Evolutionary conservation across 495 filamentous ascomycete genomes (phyloP).

Genomic region (Aspergillus panamensis): DNA sequence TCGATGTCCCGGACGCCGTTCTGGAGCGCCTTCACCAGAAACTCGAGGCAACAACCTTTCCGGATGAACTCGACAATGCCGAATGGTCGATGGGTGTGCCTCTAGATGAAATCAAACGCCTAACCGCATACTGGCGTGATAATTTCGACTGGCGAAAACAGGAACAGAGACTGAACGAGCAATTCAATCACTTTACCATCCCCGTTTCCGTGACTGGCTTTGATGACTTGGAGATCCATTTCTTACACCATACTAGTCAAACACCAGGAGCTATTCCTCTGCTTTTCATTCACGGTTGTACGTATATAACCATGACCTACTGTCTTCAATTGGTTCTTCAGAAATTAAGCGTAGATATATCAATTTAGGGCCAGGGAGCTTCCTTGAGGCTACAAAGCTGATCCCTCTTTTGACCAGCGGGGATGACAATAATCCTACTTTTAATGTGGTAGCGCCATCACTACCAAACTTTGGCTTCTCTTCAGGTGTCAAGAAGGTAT

Average conservation of each 20-base stretch:
- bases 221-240: slow-evolving; percentile 43
- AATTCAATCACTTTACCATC: slow-evolving; percentile 38
- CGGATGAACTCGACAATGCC: slow-evolving; percentile 43
- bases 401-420: slow-evolving; percentile 52
- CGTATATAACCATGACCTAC: background rate
- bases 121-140: slow-evolving; percentile 43
- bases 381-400: slow-evolving; percentile 62
- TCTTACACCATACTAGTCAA: slow-evolving; percentile 53
- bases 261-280: slow-evolving; percentile 52
- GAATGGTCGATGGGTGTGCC: slow-evolving; percentile 50
- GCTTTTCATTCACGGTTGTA: slow-evolving; percentile 61
- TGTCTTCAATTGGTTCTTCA: background rate
- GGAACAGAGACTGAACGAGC: slow-evolving; percentile 40
- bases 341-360: slow-evolving; percentile 1
- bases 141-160: slow-evolving; percentile 48
- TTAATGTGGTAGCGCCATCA: slow-evolving; percentile 67
- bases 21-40: slow-evolving; percentile 40
- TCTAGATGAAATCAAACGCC: slow-evolving; percentile 43
- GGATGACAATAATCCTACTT: slow-evolving; percentile 47
- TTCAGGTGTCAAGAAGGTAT: slow-evolving; percentile 46
- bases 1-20: slow-evolving; percentile 39
- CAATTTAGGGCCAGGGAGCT: slow-evolving; percentile 60
- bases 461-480: slow-evolving; percentile 73
- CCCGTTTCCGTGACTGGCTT: slow-evolving; percentile 35
- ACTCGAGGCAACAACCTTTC: slow-evolving; percentile 41